Conservation (phyloP, 2,329 filamentous ascomycete genomes). For the Sarocladium oryzae region DNA sequence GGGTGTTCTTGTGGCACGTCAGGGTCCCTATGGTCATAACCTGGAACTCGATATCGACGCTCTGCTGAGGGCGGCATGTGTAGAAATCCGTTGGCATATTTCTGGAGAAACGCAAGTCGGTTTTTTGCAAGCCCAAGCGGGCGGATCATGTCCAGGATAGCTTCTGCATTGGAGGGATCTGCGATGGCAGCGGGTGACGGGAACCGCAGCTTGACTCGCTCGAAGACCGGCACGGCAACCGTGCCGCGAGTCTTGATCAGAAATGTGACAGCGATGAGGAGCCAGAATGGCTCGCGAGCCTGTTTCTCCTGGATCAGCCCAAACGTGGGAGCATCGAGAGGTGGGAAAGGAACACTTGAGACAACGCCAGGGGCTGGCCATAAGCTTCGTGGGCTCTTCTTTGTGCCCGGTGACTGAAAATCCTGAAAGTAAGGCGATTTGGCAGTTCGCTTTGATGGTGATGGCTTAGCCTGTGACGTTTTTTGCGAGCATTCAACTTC, state of each 20-base stretch:
- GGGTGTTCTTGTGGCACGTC: conserved; percentile 12
- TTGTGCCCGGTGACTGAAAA: background rate
- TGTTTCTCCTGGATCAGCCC: conserved; percentile 82
- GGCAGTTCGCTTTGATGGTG: background rate
- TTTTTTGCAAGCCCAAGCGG: conserved; percentile 66
- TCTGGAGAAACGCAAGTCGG: conserved; percentile 61
- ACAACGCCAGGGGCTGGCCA: conserved; percentile 37
- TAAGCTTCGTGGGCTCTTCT: background rate
- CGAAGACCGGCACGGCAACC: conserved; percentile 70
- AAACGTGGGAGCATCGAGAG: conserved; percentile 56
- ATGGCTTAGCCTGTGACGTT: background rate
- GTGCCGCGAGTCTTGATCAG: conserved; percentile 74
- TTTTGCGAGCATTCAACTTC: too few relatives aligned
- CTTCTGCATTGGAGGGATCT: conserved; percentile 36
- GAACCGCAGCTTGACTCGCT: conserved; percentile 59
- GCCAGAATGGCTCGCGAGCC: conserved; percentile 66
- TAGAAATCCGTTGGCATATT: conserved; percentile 64
- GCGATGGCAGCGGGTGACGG: conserved; percentile 60
- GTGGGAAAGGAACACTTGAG: conserved; percentile 59
- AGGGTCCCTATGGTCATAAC: conserved; percentile 36
- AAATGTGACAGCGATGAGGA: conserved; percentile 78
- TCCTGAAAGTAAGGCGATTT: conserved; percentile 2
- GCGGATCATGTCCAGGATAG: conserved; percentile 56
- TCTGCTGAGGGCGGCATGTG: conserved; percentile 52
- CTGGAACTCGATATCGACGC: conserved; percentile 45